A percentile compares a stretch with the other conserved stretches of the same genome.
Evolutionary conservation across 164 flowering plant genomes (phyloP).

Genomic region (Litsea cubeba): DNA sequence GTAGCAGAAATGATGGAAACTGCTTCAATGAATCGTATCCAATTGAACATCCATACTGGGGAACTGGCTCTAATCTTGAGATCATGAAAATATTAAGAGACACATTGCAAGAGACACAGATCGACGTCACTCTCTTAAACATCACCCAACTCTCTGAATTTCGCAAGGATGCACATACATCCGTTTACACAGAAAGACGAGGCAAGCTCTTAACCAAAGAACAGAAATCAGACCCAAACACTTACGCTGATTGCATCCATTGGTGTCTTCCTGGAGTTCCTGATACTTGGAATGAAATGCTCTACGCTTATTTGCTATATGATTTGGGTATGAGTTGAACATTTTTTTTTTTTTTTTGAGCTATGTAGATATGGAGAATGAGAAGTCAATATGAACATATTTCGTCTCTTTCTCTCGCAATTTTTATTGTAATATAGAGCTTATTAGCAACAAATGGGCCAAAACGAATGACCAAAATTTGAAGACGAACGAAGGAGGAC

Average conservation of each 20-base stretch:
- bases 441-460: no score
- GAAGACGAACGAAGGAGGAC: no score
- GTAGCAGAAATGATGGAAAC: conserved; percentile 58
- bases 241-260: conserved; percentile 83
- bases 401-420: no score
- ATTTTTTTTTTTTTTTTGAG: no score
- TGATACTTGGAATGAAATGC: conserved; percentile 91
- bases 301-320: conserved; percentile 64
- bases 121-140: conserved; percentile 57
- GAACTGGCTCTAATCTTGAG: conserved; percentile 67
- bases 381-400: no score
- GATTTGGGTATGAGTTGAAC: conserved; percentile 9
- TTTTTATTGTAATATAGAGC: no score
- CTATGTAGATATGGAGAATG: no score
- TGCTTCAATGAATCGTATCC: conserved; percentile 79
- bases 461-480: no score
- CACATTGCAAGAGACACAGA: conserved; percentile 30
- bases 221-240: conserved; percentile 66
- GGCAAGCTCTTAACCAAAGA: conserved; percentile 83
- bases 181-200: conserved; percentile 67
- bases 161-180: conserved; percentile 81
- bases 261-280: conserved; percentile 98
- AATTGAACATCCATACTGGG: conserved; percentile 66
- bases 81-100: conserved; percentile 57
- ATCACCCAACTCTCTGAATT: conserved; percentile 84